Evolutionary conservation across 352 stramenopile genomes (phyloP).

Genomic region (Globisporangium barbulae): DNA sequence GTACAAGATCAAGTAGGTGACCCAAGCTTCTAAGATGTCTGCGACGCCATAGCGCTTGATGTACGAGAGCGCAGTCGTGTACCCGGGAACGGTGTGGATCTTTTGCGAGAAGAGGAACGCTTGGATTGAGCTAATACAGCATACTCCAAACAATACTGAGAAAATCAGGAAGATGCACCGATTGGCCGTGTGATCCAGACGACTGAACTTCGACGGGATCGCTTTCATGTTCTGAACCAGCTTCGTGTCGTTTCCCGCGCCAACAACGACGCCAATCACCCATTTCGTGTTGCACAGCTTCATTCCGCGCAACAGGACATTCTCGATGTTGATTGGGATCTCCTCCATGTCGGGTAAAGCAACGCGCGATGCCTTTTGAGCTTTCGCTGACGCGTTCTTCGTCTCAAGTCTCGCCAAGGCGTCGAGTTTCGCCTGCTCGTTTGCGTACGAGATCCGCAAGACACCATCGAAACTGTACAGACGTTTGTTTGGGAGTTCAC

Average conservation of each 20-base stretch:
- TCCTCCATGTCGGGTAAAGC: slow-evolving; percentile 37
- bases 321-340: slow-evolving; percentile 75
- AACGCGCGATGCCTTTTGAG: background rate
- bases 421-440: slow-evolving; percentile 23
- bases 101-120: slow-evolving; percentile 38
- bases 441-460: slow-evolving; percentile 37
- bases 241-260: slow-evolving; percentile 78
- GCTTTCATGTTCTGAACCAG: slow-evolving; percentile 85
- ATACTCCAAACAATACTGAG: slow-evolving; percentile 64
- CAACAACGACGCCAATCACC: slow-evolving; percentile 73
- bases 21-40: slow-evolving; percentile 57
- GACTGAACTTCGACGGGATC: slow-evolving; percentile 84
- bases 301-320: slow-evolving; percentile 77
- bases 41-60: slow-evolving; percentile 29
- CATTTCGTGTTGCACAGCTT: slow-evolving; percentile 86
- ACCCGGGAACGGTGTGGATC: slow-evolving; percentile 23
- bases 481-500: slow-evolving; percentile 75
- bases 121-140: slow-evolving; percentile 68
- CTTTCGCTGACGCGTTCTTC: slow-evolving; percentile 1
- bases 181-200: slow-evolving; percentile 74
- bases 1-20: slow-evolving; percentile 86
- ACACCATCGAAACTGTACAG: slow-evolving; percentile 83
- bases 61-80: slow-evolving; percentile 26
- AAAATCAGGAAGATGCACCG: slow-evolving; percentile 86
- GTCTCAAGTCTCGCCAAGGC: background rate